Conservation (phyloP, 495 filamentous ascomycete species). For the Chaetomium fimeti region DNA sequence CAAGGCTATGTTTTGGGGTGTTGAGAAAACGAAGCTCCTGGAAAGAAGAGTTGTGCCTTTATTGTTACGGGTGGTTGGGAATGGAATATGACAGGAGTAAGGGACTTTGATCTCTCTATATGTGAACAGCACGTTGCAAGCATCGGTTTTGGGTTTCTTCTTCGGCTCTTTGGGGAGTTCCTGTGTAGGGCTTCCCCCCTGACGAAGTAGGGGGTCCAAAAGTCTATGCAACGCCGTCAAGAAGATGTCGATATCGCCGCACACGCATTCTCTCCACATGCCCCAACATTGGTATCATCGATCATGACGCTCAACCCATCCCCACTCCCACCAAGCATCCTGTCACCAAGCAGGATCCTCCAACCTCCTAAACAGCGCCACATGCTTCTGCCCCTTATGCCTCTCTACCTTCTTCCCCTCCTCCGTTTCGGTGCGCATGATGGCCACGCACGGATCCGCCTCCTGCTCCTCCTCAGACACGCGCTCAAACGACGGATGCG, state of each 20-base stretch:
- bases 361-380: conserved; percentile 77
- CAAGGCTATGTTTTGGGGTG: neutral
- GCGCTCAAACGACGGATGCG: conserved; percentile 65
- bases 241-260: neutral
- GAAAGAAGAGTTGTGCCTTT: neutral
- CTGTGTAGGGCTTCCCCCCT: too few species aligned
- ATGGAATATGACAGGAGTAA: neutral
- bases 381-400: conserved; percentile 83
- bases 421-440: conserved; percentile 87
- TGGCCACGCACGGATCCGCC: conserved; percentile 68
- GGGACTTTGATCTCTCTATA: too few species aligned
- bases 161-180: neutral
- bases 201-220: too few species aligned
- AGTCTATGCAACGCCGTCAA: too few species aligned
- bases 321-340: neutral
- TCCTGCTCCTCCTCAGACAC: conserved; percentile 65
- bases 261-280: too few species aligned
- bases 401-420: conserved; percentile 96
- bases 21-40: neutral
- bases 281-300: neutral
- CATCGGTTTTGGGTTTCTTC: neutral
- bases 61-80: neutral
- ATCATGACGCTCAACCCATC: neutral
- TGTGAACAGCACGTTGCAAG: neutral
- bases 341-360: conserved; percentile 59